These are phyloP conservation scores for Trichocomaceae sp. DNA, from an alignment of 2,329 filamentous ascomycete species.

Conservation along the genomic window DNA sequence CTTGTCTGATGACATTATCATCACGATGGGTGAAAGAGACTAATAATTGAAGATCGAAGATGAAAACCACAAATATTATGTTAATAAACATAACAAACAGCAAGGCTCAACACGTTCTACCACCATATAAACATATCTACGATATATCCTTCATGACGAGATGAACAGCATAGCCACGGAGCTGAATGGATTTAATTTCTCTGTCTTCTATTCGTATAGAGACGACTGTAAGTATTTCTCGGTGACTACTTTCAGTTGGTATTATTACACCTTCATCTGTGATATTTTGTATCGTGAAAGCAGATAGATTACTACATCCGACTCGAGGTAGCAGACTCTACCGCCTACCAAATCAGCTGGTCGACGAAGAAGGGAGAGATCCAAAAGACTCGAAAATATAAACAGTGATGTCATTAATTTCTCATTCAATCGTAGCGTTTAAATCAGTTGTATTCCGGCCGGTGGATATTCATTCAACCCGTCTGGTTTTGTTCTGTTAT, in stretches of 20 bases:
- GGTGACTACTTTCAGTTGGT: background rate
- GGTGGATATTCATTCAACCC: background rate
- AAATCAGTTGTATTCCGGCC: background rate
- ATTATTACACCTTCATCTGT: no score
- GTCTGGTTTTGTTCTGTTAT: constrained; percentile 7
- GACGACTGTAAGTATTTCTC: background rate
- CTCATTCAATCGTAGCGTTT: constrained; percentile 7
- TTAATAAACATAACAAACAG: background rate
- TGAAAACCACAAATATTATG: background rate
- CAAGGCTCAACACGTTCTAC: background rate
- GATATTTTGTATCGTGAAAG: no score
- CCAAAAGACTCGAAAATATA: background rate
- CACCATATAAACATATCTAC: background rate
- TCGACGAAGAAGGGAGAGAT: background rate
- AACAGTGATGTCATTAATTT: background rate
- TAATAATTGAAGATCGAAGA: background rate
- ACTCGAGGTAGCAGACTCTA: background rate
- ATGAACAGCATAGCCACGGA: background rate
- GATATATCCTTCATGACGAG: background rate
- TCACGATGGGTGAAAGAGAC: no score
- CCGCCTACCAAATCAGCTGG: background rate
- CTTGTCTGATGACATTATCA: background rate
- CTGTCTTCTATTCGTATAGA: background rate
- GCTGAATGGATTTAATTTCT: background rate
- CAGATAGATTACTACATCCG: background rate